phyloP scores from a whole-genome alignment of 2,329 filamentous ascomycete species.

The Pseudopithomyces maydicus region DNA sequence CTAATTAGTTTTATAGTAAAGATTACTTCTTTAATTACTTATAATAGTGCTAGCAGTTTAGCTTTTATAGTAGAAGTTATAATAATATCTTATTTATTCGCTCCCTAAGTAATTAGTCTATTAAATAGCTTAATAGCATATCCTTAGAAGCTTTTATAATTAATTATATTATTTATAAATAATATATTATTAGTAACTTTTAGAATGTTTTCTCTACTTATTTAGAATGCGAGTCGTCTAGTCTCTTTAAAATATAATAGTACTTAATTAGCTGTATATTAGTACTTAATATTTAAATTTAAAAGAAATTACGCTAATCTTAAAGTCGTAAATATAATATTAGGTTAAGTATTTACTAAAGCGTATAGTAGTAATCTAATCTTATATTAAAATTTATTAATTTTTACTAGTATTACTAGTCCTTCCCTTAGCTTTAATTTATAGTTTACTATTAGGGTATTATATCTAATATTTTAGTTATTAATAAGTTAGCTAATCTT shows the following conservation, averaged over 20 bases:
- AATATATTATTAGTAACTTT: background rate
- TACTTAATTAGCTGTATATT: background rate
- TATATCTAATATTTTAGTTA: too few relatives aligned
- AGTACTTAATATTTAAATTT: background rate
- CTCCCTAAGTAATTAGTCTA: background rate
- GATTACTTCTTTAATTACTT: background rate
- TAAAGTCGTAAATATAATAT: too few relatives aligned
- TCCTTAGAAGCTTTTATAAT: background rate
- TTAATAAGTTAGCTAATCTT: too few relatives aligned
- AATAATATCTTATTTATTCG: background rate
- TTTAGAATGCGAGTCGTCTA: background rate
- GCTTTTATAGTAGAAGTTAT: background rate
- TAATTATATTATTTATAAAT: background rate
- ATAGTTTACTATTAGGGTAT: too few relatives aligned
- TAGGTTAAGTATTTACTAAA: too few relatives aligned
- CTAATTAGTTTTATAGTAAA: background rate
- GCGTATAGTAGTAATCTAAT: too few relatives aligned
- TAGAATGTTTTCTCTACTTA: background rate
- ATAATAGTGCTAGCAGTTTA: background rate
- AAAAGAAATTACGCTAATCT: background rate
- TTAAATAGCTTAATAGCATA: too few relatives aligned
- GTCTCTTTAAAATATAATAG: background rate
- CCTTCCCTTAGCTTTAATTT: too few relatives aligned
- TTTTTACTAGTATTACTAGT: too few relatives aligned
- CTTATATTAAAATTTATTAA: too few relatives aligned